Base-by-base conservation (phyloP, 768 basidiomycete species). In the Gymnopilus junonius region DNA sequence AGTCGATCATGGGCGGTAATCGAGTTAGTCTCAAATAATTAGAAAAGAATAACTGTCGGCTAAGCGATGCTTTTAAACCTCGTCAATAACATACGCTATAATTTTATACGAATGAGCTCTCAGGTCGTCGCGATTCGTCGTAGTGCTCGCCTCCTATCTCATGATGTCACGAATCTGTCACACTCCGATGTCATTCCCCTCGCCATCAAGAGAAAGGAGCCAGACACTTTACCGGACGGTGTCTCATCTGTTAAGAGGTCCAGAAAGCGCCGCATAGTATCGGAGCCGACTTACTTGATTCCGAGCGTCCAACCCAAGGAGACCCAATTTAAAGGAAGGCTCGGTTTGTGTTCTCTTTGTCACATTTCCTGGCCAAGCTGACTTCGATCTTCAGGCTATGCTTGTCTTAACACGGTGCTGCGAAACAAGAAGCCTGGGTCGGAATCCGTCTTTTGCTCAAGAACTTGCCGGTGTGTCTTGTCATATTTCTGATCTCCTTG, bases 371-470 rank as follows among this genome's bases (percentile, higher is more conserved):
- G 45, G 14, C n/a, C 21, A 15, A 10, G 1, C 51, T 43, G 62
- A 10, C n/a, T 7, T 51, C 27, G n/a, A 15, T 51, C 29, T n/a
- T 31, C 7, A 82, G 88, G 88, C 1, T 91, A 95, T 72, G 94
- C 94, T 2, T 95, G 94, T 70, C 73, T 95, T 53, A 95, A 95
- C 69, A 95, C 95, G 0, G 80, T 97, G 15, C 75, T 97, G 12
- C 83, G 95, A 45, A 86, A 80, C 31, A 81, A 78, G 63, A 93
- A 89, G 66, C 93, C 94, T 20, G 80, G 86, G 0, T 79, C 68
- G 0, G 83, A 85, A 17, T 75, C 87, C 0, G 74, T 95, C 12
- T 97, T 97, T 71, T 95, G 94, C 71, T 87, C 89, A 10, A 79
- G 87, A 64, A 88, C 87, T 32, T 87, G 87, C 73, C 80, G 87